Evolutionary conservation across 2,329 filamentous ascomycete species (phyloP).

Genomic region (Dactylellina parvicollis): DNA sequence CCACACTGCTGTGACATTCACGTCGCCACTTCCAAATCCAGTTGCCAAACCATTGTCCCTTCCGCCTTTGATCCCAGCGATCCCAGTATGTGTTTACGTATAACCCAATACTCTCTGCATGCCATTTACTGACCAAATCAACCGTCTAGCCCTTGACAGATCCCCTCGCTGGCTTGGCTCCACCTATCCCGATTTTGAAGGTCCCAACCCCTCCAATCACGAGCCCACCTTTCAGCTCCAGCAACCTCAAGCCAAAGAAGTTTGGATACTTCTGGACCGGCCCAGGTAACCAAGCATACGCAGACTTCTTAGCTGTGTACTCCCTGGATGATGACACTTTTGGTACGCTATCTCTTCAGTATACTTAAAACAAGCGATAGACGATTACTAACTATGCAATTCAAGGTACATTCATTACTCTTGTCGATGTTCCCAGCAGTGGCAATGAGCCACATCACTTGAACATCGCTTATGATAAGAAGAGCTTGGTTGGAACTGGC

Average conservation of each 20-base stretch:
- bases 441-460: constrained; percentile 72
- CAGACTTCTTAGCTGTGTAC: constrained; percentile 70
- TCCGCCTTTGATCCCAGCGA: constrained; percentile 69
- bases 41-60: constrained; percentile 60
- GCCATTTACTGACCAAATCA: not conserved
- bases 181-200: constrained; percentile 70
- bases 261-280: constrained; percentile 74
- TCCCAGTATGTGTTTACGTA: constrained; percentile 63
- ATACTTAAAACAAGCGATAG: constrained; percentile 59
- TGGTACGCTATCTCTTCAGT: constrained; percentile 16
- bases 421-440: constrained; percentile 69
- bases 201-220: constrained; percentile 69
- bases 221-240: constrained; percentile 66
- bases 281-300: constrained; percentile 70
- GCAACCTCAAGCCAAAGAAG: constrained; percentile 72
- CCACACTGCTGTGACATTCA: constrained; percentile 6
- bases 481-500: constrained; percentile 69
- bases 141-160: constrained; percentile 66
- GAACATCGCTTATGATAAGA: constrained; percentile 67
- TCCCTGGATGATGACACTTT: constrained; percentile 68
- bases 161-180: constrained; percentile 65
- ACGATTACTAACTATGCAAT: constrained; percentile 59
- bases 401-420: constrained; percentile 65
- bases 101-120: not conserved
- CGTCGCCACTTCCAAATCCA: constrained; percentile 42